Conservation (phyloP, 2,329 filamentous ascomycete genomes). For the Colletotrichum musicola region DNA sequence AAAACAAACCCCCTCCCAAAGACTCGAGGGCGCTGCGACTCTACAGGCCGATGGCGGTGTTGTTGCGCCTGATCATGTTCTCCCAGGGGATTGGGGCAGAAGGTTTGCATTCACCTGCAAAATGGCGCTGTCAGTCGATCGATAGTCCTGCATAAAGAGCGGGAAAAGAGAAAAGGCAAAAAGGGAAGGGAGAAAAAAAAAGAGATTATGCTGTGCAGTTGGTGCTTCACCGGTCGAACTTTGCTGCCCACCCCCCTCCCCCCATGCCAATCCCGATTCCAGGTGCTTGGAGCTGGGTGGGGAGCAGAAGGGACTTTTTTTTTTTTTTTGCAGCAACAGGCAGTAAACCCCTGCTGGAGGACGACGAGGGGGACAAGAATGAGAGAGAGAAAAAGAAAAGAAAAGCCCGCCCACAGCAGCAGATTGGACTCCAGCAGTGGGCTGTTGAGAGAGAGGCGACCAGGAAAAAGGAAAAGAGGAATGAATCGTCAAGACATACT, state of each 20-base stretch:
- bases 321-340: slow-evolving; percentile 11
- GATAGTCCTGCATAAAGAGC: neutral
- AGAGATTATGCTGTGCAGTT: slow-evolving; percentile 6
- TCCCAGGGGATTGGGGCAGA: slow-evolving; percentile 51
- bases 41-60: slow-evolving; percentile 41
- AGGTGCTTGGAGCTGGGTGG: slow-evolving; percentile 29
- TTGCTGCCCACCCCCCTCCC: slow-evolving; percentile 1
- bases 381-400: neutral
- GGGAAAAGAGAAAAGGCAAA: neutral
- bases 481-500: slow-evolving; percentile 48
- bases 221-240: slow-evolving; percentile 8
- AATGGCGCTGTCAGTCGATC: slow-evolving; percentile 14
- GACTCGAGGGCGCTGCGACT: neutral
- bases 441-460: neutral
- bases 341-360: slow-evolving; percentile 16
- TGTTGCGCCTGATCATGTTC: slow-evolving; percentile 52
- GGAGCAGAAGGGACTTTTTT: slow-evolving; percentile 1
- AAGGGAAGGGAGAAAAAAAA: too few species aligned
- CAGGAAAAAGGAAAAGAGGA: neutral
- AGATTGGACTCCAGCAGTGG: too few species aligned
- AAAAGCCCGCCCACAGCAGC: neutral
- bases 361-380: neutral
- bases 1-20: neutral
- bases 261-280: slow-evolving; percentile 30
- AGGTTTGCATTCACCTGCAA: slow-evolving; percentile 53